Conservation (phyloP, 768 basidiomycete genomes). For the Pulveroboletus sp. region DNA sequence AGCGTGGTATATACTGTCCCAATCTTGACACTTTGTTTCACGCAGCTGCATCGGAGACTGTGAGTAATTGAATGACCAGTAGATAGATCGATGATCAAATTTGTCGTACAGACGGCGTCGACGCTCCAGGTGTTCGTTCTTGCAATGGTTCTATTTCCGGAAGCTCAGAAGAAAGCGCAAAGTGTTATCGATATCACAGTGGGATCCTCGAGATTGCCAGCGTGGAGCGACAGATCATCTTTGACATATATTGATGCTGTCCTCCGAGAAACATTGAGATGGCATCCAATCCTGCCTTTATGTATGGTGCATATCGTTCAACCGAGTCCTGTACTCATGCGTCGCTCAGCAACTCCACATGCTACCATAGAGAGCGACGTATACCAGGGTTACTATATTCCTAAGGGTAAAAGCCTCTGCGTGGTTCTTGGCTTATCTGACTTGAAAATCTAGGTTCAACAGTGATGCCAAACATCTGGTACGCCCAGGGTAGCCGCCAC, state of each 20-base stretch:
- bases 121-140: constrained; percentile 31
- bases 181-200: constrained; percentile 27
- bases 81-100: neutral
- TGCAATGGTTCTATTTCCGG: constrained; percentile 33
- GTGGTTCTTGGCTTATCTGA: neutral
- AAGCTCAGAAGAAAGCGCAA: constrained; percentile 28
- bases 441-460: constrained; percentile 14
- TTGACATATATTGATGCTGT: constrained; percentile 29
- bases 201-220: constrained; percentile 25
- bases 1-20: neutral
- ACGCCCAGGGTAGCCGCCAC: neutral
- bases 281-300: constrained; percentile 22
- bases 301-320: constrained; percentile 10
- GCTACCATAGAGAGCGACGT: constrained; percentile 18
- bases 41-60: constrained; percentile 20
- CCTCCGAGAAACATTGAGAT: constrained; percentile 29
- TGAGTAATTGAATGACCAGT: neutral
- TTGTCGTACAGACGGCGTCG: constrained; percentile 19
- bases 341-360: constrained; percentile 14
- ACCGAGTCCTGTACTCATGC: neutral
- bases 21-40: neutral
- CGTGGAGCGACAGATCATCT: constrained; percentile 20
- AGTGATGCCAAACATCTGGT: constrained; percentile 29
- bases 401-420: constrained; percentile 14
- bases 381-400: constrained; percentile 28